A percentile compares a stretch with the other conserved stretches of the same genome.
These are phyloP conservation scores for Chamaecrista fasciculata DNA, from an alignment of 306 rosid species.

Conservation along the genomic window DNA sequence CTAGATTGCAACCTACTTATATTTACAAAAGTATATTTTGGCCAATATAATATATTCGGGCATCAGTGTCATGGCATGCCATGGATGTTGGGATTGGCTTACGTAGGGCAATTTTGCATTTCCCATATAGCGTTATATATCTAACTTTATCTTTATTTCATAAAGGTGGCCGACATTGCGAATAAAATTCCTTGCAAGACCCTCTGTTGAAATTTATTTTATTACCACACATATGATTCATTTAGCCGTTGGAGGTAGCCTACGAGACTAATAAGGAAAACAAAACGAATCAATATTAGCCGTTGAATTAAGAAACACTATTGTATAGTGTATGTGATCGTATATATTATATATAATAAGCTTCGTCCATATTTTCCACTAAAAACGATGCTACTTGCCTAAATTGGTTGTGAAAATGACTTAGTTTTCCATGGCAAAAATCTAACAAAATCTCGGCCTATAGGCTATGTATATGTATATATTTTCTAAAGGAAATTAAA, in stretches of 20 bases:
- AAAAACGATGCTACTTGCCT: background rate
- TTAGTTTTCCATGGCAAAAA: conserved; percentile 17
- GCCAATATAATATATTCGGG: too few species aligned
- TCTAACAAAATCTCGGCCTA: conserved; percentile 29
- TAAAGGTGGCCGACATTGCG: conserved; percentile 54
- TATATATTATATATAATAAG: too few species aligned
- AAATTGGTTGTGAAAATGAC: background rate
- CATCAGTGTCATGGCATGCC: too few species aligned
- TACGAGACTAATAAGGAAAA: background rate
- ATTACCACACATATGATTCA: background rate
- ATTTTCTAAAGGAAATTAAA: too few species aligned
- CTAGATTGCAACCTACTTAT: too few species aligned
- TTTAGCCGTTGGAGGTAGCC: background rate
- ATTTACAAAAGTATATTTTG: too few species aligned
- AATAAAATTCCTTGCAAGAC: conserved; percentile 37
- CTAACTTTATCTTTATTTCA: conserved; percentile 12
- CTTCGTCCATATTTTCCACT: background rate
- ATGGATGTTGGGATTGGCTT: conserved; percentile 16
- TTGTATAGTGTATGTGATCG: background rate
- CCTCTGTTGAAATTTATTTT: conserved; percentile 4
- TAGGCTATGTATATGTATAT: too few species aligned
- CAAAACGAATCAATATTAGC: conserved; percentile 19
- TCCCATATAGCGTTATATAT: background rate
- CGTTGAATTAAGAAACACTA: conserved; percentile 22
- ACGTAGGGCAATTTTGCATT: conserved; percentile 34